Evolutionary conservation across 208 protist genomes (phyloP), one percentile per base, ranked within the genome.

Genomic region (Herpetomonas tarakana): DNA sequence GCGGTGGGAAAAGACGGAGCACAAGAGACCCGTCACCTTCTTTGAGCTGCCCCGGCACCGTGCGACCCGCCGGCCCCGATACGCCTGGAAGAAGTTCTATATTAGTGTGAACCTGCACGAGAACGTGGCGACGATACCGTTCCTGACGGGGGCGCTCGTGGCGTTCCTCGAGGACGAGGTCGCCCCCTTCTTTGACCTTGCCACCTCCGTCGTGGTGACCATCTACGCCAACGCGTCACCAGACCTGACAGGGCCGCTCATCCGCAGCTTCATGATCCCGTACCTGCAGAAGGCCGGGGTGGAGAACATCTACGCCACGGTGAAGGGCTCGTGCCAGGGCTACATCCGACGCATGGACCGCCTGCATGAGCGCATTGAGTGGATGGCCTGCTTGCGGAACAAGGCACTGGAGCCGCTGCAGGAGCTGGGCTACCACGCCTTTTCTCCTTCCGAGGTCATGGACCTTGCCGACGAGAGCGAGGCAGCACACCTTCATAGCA

Each of bases 301-400:
- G 11, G 52, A 53, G n/a, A 22, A 44, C 6, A 76, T 90, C 24
- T 90, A 71, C 63, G 64, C 75, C 18, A 82, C 77, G 12, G 71
- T 70, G 25, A 41, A 71, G 19, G 86, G 86, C 11, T 21, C 62
- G 12, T 91, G 86, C 46, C 52, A 76, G 6, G 66, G 68, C 58
- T 77, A 75, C 51, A 57, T 64, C 9, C 58, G 72, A 41, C 66
- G 77, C 18, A 75, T 80, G 14, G 76, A 80, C 38, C 38, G 19
- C 18, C 65, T 79, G 45, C 69, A 82, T 30, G 69, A 81, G 49
- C 79, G 86, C 50, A 93, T 91, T 51, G 81, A 87, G 65, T 93
- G 86, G 83, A 79, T 93, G 77, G 52, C 80, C 28, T 93, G 86
- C 66, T 71, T 93, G 21, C 86, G 83, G 11, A 91, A 93, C 68